Evolutionary conservation across 2,329 filamentous ascomycete species (phyloP).

Genomic region (Fusarium longipes): DNA sequence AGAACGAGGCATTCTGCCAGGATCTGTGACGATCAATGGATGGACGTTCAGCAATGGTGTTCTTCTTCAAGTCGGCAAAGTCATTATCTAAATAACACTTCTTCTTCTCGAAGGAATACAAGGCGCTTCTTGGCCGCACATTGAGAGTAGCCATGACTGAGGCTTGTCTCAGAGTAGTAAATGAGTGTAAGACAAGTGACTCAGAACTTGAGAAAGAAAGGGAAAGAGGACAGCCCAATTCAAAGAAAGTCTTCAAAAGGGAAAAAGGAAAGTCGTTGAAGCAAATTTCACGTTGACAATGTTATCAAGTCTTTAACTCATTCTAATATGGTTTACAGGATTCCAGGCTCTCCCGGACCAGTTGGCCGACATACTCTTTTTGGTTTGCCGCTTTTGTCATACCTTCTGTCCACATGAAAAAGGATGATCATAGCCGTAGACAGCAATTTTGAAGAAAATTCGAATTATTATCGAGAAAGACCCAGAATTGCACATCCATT

Average conservation of each 20-base stretch:
- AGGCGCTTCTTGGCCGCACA: background rate
- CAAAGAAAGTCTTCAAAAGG: background rate
- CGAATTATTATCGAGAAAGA: background rate
- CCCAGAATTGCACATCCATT: background rate
- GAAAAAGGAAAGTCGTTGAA: background rate
- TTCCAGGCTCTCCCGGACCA: background rate
- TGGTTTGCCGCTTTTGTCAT: too few relatives aligned
- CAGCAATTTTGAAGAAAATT: conserved; percentile 7
- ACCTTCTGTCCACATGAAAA: background rate
- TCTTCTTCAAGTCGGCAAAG: background rate
- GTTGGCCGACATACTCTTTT: background rate
- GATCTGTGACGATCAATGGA: background rate
- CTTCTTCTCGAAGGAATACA: background rate
- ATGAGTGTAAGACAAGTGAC: background rate
- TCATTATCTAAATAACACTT: background rate
- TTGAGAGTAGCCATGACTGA: background rate
- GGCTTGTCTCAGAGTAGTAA: background rate
- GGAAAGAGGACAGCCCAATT: background rate
- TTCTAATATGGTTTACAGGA: background rate
- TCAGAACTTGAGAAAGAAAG: background rate
- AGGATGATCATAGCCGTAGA: background rate
- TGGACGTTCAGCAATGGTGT: background rate
- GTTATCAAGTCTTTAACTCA: background rate
- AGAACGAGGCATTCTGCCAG: conserved; percentile 18
- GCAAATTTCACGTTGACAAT: background rate